Conservation (phyloP, 352 stramenopile genomes). For the Halophytophthora polymorphica region DNA sequence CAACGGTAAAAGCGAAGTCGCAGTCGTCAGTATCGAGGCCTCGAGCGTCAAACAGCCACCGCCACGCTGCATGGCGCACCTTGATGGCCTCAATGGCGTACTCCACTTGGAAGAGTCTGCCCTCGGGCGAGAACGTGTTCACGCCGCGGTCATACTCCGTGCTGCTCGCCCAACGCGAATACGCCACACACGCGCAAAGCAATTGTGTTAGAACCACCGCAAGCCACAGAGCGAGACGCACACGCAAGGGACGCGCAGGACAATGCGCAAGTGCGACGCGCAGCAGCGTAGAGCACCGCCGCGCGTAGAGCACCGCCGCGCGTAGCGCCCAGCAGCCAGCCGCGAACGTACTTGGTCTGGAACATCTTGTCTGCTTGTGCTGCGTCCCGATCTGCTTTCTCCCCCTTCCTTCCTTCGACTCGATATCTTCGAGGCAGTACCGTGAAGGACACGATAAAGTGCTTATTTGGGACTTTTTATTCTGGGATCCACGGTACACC, state of each 20-base stretch:
- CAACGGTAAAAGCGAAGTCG: too few relatives aligned
- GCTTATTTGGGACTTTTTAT: neutral
- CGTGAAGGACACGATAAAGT: conserved; percentile 16
- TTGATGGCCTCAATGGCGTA: conserved; percentile 99
- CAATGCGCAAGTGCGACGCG: too few relatives aligned
- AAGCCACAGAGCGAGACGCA: neutral
- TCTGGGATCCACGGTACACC: conserved; percentile 4
- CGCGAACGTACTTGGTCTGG: conserved; percentile 66
- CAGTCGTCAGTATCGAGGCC: neutral
- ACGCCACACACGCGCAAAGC: neutral
- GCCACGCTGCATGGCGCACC: conserved; percentile 26
- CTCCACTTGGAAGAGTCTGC: conserved; percentile 98
- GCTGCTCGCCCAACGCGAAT: conserved; percentile 29
- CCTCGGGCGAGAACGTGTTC: conserved; percentile 99
- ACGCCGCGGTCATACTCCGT: conserved; percentile 99
- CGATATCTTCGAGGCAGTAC: conserved; percentile 30
- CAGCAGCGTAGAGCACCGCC: too few relatives aligned
- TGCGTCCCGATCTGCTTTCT: conserved; percentile 11
- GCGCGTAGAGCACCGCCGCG: too few relatives aligned
- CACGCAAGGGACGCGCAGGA: neutral
- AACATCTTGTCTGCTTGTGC: conserved; percentile 37
- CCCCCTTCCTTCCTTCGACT: conserved; percentile 23
- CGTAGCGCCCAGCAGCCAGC: too few relatives aligned
- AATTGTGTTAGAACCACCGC: neutral
- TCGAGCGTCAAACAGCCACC: neutral